These are phyloP conservation scores for Euphorbia tirucalli DNA, from an alignment of 345 rosid genomes.

Conservation along the genomic window DNA sequence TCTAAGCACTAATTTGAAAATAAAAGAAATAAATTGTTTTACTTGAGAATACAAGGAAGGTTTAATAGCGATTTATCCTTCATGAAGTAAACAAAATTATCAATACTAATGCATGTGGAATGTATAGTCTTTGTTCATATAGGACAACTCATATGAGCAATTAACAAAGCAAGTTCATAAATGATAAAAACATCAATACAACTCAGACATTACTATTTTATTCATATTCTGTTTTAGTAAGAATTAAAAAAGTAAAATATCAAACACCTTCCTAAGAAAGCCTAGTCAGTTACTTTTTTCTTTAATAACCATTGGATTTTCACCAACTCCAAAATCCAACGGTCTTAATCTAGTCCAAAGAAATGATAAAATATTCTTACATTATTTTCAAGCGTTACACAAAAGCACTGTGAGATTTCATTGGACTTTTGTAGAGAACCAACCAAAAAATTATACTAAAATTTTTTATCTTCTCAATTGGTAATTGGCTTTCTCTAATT, in stretches of 20 bases:
- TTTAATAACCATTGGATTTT: constrained; percentile 3
- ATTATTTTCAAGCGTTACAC: constrained; percentile 7
- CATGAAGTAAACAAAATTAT: too few species aligned
- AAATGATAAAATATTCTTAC: not conserved
- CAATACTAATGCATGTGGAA: not conserved
- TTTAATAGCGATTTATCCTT: not conserved
- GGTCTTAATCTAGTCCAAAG: not conserved
- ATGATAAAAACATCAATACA: not conserved
- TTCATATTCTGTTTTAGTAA: not conserved
- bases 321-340: constrained; percentile 8
- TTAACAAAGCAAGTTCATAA: not conserved
- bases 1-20: too few species aligned
- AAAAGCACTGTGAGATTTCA: not conserved
- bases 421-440: constrained; percentile 8
- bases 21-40: not conserved
- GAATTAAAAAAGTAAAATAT: not conserved
- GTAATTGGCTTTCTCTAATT: not conserved
- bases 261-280: constrained; percentile 1
- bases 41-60: not conserved
- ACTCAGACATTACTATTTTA: constrained; percentile 1
- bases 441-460: not conserved
- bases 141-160: not conserved
- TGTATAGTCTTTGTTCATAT: not conserved
- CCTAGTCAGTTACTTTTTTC: not conserved
- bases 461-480: not conserved